Percentiles rank a stretch among this genome's conserved stretches.
Evolutionary conservation across 2,329 filamentous ascomycete species (phyloP).

Genomic region (Lachnellula subtilissima): DNA sequence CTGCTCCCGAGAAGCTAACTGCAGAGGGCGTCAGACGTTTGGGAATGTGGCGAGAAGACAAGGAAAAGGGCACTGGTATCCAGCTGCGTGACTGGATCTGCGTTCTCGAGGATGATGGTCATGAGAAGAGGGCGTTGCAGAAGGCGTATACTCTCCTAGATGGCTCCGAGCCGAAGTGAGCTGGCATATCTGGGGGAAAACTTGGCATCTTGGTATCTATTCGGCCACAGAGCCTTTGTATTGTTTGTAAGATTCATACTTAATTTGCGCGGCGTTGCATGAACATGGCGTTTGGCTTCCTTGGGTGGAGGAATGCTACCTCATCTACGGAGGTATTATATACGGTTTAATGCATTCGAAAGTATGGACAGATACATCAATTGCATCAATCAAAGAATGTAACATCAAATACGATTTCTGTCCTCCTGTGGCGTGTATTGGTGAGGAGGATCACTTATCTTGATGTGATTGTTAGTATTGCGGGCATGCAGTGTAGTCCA

Average conservation of each 20-base stretch:
- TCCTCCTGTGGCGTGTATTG: background rate
- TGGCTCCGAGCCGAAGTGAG: constrained; percentile 33
- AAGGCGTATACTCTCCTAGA: constrained; percentile 29
- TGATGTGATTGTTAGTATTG: background rate
- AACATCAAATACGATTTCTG: background rate
- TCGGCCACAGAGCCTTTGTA: constrained; percentile 9
- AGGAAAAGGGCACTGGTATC: constrained; percentile 69
- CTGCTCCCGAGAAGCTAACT: constrained; percentile 41
- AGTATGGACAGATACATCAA: background rate
- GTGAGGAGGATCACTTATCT: too few species aligned
- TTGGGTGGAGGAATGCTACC: background rate
- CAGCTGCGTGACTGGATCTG: constrained; percentile 79
- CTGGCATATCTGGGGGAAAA: background rate
- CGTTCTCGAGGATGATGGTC: constrained; percentile 74
- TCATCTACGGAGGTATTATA: background rate
- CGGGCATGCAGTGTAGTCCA: background rate
- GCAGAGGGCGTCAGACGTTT: constrained; percentile 57
- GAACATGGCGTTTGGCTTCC: constrained; percentile 2
- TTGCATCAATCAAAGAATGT: background rate
- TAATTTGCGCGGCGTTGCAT: constrained; percentile 22
- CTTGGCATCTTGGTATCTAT: background rate
- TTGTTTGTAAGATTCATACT: constrained; percentile 7
- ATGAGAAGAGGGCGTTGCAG: constrained; percentile 59
- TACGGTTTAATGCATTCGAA: background rate
- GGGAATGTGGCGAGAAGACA: constrained; percentile 75